These are phyloP conservation scores for Erythrophleum fordii DNA, from an alignment of 306 rosid species.

Conservation along the genomic window DNA sequence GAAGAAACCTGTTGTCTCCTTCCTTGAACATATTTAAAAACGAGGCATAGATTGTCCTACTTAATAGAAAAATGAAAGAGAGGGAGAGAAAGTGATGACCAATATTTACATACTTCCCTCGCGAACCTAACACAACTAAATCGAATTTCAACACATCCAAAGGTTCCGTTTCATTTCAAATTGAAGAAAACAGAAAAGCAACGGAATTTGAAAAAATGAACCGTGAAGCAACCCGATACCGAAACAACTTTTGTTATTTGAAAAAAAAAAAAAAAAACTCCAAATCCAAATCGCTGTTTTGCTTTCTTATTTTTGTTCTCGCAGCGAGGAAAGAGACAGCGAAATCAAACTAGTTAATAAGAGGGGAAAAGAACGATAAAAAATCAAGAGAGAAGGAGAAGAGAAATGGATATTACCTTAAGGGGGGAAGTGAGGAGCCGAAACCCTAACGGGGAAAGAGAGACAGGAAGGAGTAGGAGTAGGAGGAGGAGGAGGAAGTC, in stretches of 20 bases:
- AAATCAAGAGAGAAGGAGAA: background rate
- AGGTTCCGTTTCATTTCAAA: conserved; percentile 9
- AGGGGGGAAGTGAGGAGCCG: conserved; percentile 6
- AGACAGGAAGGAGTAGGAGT: conserved; percentile 1
- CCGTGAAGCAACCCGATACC: conserved; percentile 9
- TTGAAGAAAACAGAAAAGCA: background rate
- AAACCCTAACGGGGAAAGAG: conserved; percentile 14
- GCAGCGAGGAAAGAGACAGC: conserved; percentile 2
- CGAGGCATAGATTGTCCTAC: background rate
- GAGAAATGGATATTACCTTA: background rate
- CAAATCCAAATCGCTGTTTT: conserved; percentile 13
- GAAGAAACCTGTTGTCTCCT: background rate
- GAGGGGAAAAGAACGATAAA: background rate
- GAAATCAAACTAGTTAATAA: background rate
- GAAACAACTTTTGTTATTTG: background rate
- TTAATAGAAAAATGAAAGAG: background rate
- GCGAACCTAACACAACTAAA: conserved; percentile 15
- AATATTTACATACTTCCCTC: conserved; percentile 11
- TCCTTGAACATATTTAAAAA: conserved; percentile 15
- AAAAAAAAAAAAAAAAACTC: background rate
- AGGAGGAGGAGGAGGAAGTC: background rate
- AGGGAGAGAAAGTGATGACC: background rate
- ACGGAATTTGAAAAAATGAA: background rate
- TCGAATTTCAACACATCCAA: background rate
- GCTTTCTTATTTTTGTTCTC: background rate